phyloP scores from a whole-genome alignment of 345 rosid species.

The Lepidium sativum region DNA sequence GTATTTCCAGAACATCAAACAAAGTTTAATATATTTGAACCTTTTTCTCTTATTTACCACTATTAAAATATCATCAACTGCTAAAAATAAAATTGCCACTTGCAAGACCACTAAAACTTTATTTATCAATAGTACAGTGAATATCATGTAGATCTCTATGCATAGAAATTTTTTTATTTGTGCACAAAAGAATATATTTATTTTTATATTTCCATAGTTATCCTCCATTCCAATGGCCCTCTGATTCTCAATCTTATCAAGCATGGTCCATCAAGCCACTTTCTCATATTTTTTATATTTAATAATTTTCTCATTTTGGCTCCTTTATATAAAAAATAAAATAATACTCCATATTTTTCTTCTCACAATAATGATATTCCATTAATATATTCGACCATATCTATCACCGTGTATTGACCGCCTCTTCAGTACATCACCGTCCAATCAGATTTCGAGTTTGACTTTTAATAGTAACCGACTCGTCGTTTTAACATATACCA shows the following conservation, averaged over 20 bases:
- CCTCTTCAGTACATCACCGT: conserved; percentile 5
- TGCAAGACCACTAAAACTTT: too few species aligned
- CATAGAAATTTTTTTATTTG: too few species aligned
- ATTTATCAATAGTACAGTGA: too few species aligned
- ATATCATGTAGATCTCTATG: too few species aligned
- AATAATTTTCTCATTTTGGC: not conserved
- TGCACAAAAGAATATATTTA: too few species aligned
- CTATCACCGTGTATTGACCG: conserved; percentile 19
- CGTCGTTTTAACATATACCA: not conserved
- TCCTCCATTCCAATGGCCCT: not conserved
- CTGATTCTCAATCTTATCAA: not conserved
- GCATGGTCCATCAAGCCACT: not conserved
- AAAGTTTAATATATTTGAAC: too few species aligned
- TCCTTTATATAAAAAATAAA: not conserved
- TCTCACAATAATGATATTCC: not conserved
- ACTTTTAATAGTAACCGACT: not conserved
- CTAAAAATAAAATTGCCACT: too few species aligned
- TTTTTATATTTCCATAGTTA: not conserved
- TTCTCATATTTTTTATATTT: not conserved
- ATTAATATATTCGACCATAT: conserved; percentile 14
- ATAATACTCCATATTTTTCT: not conserved
- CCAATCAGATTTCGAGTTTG: conserved; percentile 13
- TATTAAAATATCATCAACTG: too few species aligned
- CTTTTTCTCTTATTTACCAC: too few species aligned
- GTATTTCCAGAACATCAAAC: too few species aligned